Evolutionary conservation across 2,329 filamentous ascomycete species (phyloP).

Genomic region (Zasmidium cellare): DNA sequence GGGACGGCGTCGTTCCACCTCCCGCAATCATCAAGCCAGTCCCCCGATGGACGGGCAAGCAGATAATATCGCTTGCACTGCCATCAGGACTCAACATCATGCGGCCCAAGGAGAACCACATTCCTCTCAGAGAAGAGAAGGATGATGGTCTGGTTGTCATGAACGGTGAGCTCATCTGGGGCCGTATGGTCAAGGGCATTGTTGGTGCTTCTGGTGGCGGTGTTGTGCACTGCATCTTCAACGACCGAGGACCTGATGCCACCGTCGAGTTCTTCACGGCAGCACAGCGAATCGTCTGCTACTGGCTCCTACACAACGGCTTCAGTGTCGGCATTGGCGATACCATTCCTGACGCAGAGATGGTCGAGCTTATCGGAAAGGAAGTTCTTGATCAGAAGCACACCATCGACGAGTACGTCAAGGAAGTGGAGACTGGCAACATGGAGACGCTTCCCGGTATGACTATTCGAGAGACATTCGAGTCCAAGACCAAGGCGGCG

Average conservation of each 20-base stretch:
- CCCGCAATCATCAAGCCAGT: constrained; percentile 92
- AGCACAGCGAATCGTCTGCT: constrained; percentile 89
- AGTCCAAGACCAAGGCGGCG: constrained; percentile 92
- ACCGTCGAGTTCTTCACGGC: constrained; percentile 96
- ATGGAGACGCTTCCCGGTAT: constrained; percentile 95
- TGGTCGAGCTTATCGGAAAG: constrained; percentile 79
- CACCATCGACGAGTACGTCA: constrained; percentile 74
- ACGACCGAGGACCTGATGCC: constrained; percentile 82
- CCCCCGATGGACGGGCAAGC: constrained; percentile 96
- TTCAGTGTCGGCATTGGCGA: constrained; percentile 99
- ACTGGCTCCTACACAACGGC: constrained; percentile 94
- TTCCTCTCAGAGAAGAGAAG: constrained; percentile 42
- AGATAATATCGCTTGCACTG: constrained; percentile 91
- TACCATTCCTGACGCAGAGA: constrained; percentile 85
- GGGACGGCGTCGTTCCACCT: constrained; percentile 91
- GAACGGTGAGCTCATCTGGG: constrained; percentile 85
- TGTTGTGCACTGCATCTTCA: constrained; percentile 94
- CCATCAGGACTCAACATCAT: constrained; percentile 80
- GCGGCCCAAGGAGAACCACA: constrained; percentile 29
- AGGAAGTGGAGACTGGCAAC: constrained; percentile 76
- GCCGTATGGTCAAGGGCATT: constrained; percentile 88
- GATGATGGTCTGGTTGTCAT: constrained; percentile 73
- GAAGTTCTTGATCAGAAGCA: constrained; percentile 80
- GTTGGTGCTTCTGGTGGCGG: constrained; percentile 87
- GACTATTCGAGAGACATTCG: constrained; percentile 97